Conservation (phyloP, 495 filamentous ascomycete species). For the Aspergillus avenaceus region DNA sequence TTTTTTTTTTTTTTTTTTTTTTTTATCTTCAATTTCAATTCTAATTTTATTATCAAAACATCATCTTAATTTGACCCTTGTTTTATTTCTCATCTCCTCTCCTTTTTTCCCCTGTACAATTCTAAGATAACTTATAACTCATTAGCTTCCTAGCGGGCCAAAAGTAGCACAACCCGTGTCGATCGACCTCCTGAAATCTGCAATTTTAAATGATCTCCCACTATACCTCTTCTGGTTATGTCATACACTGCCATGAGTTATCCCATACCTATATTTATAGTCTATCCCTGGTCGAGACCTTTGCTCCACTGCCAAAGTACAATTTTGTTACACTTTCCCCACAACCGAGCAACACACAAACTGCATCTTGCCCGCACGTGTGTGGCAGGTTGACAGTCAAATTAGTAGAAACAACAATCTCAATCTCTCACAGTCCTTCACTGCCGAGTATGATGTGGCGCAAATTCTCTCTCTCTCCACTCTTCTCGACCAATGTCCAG, state of each 20-base stretch:
- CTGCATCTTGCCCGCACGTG: too few species aligned
- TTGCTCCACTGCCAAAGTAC: too few species aligned
- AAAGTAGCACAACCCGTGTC: neutral
- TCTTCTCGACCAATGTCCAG: slow-evolving; percentile 62
- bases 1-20: too few species aligned
- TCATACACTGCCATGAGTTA: neutral
- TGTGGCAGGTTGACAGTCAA: too few species aligned
- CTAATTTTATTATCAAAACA: too few species aligned
- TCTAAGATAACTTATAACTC: neutral
- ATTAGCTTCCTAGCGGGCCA: slow-evolving; percentile 1
- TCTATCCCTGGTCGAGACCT: too few species aligned
- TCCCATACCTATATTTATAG: too few species aligned
- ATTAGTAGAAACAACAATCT: too few species aligned
- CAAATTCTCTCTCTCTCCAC: slow-evolving; percentile 50
- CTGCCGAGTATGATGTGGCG: neutral
- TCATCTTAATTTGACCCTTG: neutral
- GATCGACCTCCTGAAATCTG: slow-evolving; percentile 1
- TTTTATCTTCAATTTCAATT: too few species aligned
- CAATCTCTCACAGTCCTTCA: neutral
- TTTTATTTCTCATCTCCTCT: slow-evolving; percentile 8
- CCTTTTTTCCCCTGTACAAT: neutral
- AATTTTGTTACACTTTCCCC: too few species aligned
- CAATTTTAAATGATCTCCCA: neutral
- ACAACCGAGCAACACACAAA: too few species aligned
- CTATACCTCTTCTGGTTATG: neutral